A percentile compares a stretch with the other conserved stretches of the same genome.
phyloP scores from a whole-genome alignment of 2,329 filamentous ascomycete genomes.

The Cladophialophora immunda region DNA sequence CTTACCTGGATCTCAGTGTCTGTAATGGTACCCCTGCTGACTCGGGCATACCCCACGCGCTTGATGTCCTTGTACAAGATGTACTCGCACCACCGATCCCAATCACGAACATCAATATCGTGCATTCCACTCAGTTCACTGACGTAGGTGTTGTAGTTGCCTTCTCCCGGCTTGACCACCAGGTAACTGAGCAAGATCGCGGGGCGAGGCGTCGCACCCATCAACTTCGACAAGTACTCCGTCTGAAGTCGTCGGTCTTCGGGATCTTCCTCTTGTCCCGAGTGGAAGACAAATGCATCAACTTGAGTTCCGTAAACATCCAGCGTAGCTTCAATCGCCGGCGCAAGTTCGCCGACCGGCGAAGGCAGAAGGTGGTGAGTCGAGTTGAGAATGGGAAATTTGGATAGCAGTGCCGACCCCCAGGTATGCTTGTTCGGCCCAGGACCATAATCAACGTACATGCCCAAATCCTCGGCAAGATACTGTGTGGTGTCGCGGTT shows the following conservation, averaged over 20 bases:
- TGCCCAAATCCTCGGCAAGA: constrained; percentile 93
- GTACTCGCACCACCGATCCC: constrained; percentile 99
- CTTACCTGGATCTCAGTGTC: constrained; percentile 92
- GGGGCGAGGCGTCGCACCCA: constrained; percentile 82
- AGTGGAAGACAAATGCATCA: constrained; percentile 98
- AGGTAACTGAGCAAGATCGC: constrained; percentile 89
- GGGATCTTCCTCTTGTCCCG: constrained; percentile 93
- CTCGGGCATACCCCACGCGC: constrained; percentile 86
- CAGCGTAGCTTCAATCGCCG: constrained; percentile 95
- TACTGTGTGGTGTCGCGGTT: constrained; percentile 96
- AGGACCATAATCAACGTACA: constrained; percentile 98
- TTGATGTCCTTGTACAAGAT: constrained; percentile 91
- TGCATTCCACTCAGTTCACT: constrained; percentile 88
- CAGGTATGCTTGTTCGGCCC: constrained; percentile 99
- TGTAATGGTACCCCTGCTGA: constrained; percentile 89
- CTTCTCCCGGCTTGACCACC: constrained; percentile 86
- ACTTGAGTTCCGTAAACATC: constrained; percentile 89
- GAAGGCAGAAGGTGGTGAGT: constrained; percentile 94
- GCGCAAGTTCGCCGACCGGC: constrained; percentile 92
- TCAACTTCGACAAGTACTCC: constrained; percentile 84
- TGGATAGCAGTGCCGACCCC: constrained; percentile 90
- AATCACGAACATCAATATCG: constrained; percentile 90
- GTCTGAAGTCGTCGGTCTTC: constrained; percentile 89
- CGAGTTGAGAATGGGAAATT: constrained; percentile 96
- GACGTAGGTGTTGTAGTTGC: constrained; percentile 97